phyloP scores from a whole-genome alignment of 1,139 yeast species.

The Eremothecium gossypii region DNA sequence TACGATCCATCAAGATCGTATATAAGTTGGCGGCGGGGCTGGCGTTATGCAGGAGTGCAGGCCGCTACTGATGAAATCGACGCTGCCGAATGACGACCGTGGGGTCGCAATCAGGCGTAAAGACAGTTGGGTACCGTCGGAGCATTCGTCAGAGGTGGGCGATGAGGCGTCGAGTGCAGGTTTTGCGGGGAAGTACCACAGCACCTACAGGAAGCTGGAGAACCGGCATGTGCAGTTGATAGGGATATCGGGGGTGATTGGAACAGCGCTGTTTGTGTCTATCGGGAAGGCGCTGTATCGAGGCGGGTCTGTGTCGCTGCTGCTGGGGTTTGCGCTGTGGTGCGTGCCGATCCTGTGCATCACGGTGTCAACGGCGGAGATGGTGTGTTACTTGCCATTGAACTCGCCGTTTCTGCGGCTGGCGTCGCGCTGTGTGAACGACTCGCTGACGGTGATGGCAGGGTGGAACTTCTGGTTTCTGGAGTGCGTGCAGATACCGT shows the following conservation, averaged over 20 bases:
- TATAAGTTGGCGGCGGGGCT: too few relatives aligned
- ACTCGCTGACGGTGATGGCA: constrained; percentile 67
- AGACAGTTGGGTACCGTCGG: too few relatives aligned
- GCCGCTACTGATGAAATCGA: too few relatives aligned
- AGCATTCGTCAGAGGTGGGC: too few relatives aligned
- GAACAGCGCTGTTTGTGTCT: constrained; percentile 70
- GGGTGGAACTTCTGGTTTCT: constrained; percentile 76
- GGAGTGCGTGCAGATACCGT: constrained; percentile 70
- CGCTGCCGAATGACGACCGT: too few relatives aligned
- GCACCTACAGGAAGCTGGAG: constrained; percentile 36
- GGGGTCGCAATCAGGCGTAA: too few relatives aligned
- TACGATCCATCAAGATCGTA: too few relatives aligned
- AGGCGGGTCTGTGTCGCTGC: constrained; percentile 73
- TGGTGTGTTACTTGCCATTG: constrained; percentile 72
- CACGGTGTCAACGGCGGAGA: constrained; percentile 69
- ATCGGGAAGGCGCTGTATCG: constrained; percentile 57
- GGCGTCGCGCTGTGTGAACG: constrained; percentile 51
- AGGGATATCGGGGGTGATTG: constrained; percentile 79
- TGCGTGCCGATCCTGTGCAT: constrained; percentile 53
- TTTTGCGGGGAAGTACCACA: not conserved
- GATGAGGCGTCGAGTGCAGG: too few relatives aligned
- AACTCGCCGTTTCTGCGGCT: constrained; percentile 54
- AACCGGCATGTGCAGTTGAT: constrained; percentile 67
- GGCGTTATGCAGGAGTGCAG: too few relatives aligned
- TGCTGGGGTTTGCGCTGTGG: constrained; percentile 58